Percentiles rank a stretch among this genome's conserved stretches.
phyloP scores from a whole-genome alignment of 1,139 yeast species.

The Geotrichum australiense region DNA sequence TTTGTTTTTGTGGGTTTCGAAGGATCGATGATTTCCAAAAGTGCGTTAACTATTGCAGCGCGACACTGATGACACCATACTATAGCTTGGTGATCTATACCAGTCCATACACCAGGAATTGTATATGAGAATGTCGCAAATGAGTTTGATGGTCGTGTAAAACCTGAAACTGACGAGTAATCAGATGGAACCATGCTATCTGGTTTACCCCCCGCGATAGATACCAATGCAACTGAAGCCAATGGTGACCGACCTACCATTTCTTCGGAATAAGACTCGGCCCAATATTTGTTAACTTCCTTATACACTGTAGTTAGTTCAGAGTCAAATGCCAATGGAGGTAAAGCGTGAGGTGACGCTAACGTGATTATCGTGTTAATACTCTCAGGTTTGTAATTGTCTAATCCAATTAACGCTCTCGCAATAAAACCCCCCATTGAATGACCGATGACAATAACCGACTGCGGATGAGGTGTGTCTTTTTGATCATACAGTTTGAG shows the following conservation, averaged over 20 bases:
- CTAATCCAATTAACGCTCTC: slow-evolving; percentile 68
- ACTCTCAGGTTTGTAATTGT: slow-evolving; percentile 64
- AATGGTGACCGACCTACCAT: slow-evolving; percentile 27
- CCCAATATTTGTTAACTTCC: slow-evolving; percentile 76
- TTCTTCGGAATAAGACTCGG: slow-evolving; percentile 43
- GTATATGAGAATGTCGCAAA: slow-evolving; percentile 80
- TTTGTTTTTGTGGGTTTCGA: slow-evolving; percentile 47
- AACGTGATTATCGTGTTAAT: slow-evolving; percentile 80
- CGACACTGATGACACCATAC: slow-evolving; percentile 96
- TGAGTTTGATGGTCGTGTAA: slow-evolving; percentile 70
- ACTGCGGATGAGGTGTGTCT: slow-evolving; percentile 40
- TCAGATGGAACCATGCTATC: slow-evolving; percentile 91
- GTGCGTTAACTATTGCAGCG: slow-evolving; percentile 48
- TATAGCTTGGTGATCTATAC: slow-evolving; percentile 90
- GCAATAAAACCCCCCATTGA: slow-evolving; percentile 98
- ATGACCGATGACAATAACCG: slow-evolving; percentile 81
- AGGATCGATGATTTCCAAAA: slow-evolving; percentile 55
- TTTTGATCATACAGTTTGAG: slow-evolving; percentile 49
- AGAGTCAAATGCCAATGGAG: slow-evolving; percentile 95
- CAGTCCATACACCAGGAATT: slow-evolving; percentile 88
- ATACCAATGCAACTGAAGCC: slow-evolving; percentile 37
- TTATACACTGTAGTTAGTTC: slow-evolving; percentile 71
- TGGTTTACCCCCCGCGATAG: slow-evolving; percentile 85
- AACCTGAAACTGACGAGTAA: slow-evolving; percentile 67
- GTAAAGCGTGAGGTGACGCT: slow-evolving; percentile 88